These are phyloP conservation scores for Chaetomium olivaceum DNA, from an alignment of 2,329 filamentous ascomycete species.

Conservation along the genomic window DNA sequence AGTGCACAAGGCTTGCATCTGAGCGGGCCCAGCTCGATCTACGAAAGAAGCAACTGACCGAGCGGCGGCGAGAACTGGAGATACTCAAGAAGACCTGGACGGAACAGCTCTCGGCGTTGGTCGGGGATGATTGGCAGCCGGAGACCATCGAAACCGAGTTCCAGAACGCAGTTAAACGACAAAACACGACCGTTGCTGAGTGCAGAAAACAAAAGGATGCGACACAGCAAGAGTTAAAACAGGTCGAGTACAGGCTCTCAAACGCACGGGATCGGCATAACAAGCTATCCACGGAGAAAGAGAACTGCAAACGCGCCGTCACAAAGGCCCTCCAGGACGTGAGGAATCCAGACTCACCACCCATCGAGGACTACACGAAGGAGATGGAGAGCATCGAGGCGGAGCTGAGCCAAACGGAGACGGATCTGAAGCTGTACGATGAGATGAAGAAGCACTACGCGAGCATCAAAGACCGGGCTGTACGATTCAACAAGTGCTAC, in stretches of 20 bases:
- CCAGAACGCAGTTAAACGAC: conserved; percentile 61
- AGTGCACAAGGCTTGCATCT: conserved; percentile 76
- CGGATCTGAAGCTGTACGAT: conserved; percentile 68
- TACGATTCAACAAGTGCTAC: conserved; percentile 70
- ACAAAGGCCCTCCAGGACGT: conserved; percentile 49
- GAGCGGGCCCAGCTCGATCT: conserved; percentile 84
- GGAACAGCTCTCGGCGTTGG: conserved; percentile 63
- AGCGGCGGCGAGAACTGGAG: conserved; percentile 71
- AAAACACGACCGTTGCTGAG: conserved; percentile 59
- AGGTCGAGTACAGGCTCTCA: conserved; percentile 72
- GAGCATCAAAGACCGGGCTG: conserved; percentile 64
- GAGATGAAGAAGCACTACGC: conserved; percentile 71
- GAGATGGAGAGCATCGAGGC: conserved; percentile 53
- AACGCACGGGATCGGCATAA: conserved; percentile 64
- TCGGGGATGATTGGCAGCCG: conserved; percentile 69
- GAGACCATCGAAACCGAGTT: conserved; percentile 71
- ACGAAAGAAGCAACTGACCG: conserved; percentile 75
- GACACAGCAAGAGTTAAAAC: conserved; percentile 70
- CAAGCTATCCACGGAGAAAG: conserved; percentile 63
- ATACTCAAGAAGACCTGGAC: conserved; percentile 76
- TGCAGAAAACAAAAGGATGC: conserved; percentile 71
- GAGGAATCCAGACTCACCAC: conserved; percentile 41
- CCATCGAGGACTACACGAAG: conserved; percentile 56
- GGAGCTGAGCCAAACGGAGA: conserved; percentile 61
- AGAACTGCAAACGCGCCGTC: conserved; percentile 60